Percentiles rank a stretch among this genome's conserved stretches.
Evolutionary conservation across 2,329 filamentous ascomycete genomes (phyloP).

Genomic region (Escovopsis sp.): DNA sequence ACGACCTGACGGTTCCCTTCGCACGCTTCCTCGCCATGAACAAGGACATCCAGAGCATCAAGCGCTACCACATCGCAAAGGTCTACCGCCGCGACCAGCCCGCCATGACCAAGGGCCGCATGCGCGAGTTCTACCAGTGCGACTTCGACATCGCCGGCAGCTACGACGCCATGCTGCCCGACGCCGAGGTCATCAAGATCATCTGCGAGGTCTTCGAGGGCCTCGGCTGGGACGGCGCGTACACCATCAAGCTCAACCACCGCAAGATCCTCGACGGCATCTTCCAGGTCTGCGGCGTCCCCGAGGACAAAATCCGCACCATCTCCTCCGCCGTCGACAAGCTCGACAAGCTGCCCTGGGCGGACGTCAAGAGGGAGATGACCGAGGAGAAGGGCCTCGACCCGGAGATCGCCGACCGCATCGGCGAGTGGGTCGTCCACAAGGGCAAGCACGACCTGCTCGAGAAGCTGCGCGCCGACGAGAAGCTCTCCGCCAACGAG

Average conservation of each 20-base stretch:
- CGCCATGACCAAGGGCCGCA: constrained; percentile 74
- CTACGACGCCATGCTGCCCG: constrained; percentile 84
- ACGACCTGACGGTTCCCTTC: constrained; percentile 80
- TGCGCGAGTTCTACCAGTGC: constrained; percentile 95
- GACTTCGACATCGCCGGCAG: constrained; percentile 88
- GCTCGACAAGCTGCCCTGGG: constrained; percentile 84
- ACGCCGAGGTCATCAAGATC: constrained; percentile 78
- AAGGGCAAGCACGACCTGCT: constrained; percentile 67
- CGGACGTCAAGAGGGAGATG: constrained; percentile 85
- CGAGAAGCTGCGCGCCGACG: constrained; percentile 51
- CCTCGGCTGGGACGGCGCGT: constrained; percentile 57
- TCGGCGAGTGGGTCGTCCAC: constrained; percentile 68
- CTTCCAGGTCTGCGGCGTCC: constrained; percentile 83
- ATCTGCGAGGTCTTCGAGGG: constrained; percentile 73
- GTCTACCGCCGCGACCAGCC: constrained; percentile 41
- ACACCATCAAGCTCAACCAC: constrained; percentile 91
- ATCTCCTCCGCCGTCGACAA: constrained; percentile 94
- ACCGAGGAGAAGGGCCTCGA: constrained; percentile 77
- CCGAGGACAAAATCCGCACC: constrained; percentile 69
- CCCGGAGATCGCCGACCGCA: constrained; percentile 65
- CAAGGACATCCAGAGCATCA: constrained; percentile 65
- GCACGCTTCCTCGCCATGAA: constrained; percentile 92
- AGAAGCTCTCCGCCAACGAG: constrained; percentile 52
- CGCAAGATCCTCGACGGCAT: constrained; percentile 86
- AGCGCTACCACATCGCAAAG: constrained; percentile 91